A percentile compares a stretch with the other conserved stretches of the same genome.
phyloP scores from a whole-genome alignment of 192 early-diverging fungal species.

The Dissophora globulifera region DNA sequence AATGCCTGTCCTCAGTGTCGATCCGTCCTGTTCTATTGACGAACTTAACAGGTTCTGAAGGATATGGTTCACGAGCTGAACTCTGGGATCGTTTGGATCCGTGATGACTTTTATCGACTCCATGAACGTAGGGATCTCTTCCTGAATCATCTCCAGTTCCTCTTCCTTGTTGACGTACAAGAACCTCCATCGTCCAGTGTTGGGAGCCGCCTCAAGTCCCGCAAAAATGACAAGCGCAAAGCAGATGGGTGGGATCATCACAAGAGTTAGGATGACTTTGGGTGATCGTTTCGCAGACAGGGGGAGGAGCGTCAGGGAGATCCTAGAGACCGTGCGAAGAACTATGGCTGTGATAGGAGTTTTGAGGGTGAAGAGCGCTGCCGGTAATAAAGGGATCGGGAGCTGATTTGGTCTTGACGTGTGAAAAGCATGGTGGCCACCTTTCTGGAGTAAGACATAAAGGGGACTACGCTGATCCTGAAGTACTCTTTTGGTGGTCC shows the following conservation, averaged over 20 bases:
- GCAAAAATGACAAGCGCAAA: slow-evolving; percentile 50
- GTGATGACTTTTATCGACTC: slow-evolving; percentile 22
- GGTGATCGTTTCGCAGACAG: slow-evolving; percentile 42
- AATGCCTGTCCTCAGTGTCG: slow-evolving; percentile 37
- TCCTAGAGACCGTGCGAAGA: slow-evolving; percentile 40
- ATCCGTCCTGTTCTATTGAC: slow-evolving; percentile 41
- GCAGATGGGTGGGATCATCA: slow-evolving; percentile 45
- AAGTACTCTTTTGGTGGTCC: no score
- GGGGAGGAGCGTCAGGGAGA: slow-evolving; percentile 41
- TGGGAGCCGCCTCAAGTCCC: slow-evolving; percentile 60
- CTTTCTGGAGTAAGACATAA: background rate
- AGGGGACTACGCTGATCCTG: no score
- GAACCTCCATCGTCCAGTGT: slow-evolving; percentile 63
- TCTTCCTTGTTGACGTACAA: slow-evolving; percentile 61
- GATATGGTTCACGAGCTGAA: slow-evolving; percentile 28
- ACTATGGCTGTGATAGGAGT: slow-evolving; percentile 42
- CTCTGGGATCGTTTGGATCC: slow-evolving; percentile 30
- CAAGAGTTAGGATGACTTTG: slow-evolving; percentile 40
- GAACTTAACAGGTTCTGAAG: slow-evolving; percentile 35
- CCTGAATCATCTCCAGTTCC: slow-evolving; percentile 53
- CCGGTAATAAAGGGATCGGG: slow-evolving; percentile 27
- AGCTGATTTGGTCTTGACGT: slow-evolving; percentile 24
- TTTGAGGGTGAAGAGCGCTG: slow-evolving; percentile 41
- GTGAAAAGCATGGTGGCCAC: slow-evolving; percentile 15
- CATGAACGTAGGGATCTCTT: slow-evolving; percentile 29